Conservation (phyloP, 1,284 basidiomycete genomes). For the Leccinum pachyderme region DNA sequence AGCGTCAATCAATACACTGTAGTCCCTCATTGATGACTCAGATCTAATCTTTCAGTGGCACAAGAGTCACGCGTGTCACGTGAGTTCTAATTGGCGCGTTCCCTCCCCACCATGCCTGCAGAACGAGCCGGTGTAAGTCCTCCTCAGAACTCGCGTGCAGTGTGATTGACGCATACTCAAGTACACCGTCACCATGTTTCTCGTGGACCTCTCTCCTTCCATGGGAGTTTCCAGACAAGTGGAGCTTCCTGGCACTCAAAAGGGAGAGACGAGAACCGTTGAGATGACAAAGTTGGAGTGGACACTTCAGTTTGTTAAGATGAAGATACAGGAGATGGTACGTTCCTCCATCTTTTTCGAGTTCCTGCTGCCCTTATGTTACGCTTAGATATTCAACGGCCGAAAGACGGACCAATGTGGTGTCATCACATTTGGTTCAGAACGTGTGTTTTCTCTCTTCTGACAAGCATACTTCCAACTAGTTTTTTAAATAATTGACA, state of each 20-base stretch:
- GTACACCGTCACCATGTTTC: conserved; percentile 84
- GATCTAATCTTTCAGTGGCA: too few relatives aligned
- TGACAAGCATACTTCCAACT: neutral
- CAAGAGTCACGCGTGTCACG: conserved; percentile 28
- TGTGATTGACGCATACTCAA: conserved; percentile 28
- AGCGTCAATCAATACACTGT: too few relatives aligned
- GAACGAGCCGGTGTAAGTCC: conserved; percentile 70
- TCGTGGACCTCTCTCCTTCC: conserved; percentile 83
- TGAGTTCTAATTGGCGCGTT: conserved; percentile 27
- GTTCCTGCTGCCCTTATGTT: neutral
- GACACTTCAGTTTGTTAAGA: conserved; percentile 81
- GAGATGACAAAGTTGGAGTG: conserved; percentile 79
- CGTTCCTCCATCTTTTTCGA: conserved; percentile 6
- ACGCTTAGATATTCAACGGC: conserved; percentile 74
- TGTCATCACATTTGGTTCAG: conserved; percentile 80
- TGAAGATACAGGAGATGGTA: conserved; percentile 89
- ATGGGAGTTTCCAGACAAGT: conserved; percentile 70
- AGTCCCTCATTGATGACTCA: too few relatives aligned
- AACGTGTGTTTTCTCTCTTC: conserved; percentile 44
- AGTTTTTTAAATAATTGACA: neutral
- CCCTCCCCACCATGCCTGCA: conserved; percentile 53
- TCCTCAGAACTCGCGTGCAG: neutral
- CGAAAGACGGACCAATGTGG: conserved; percentile 92
- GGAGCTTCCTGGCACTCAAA: conserved; percentile 52
- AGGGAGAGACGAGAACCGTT: conserved; percentile 48